These are phyloP conservation scores for Trichomonas tenax DNA, from an alignment of 208 protist species.

Conservation along the genomic window DNA sequence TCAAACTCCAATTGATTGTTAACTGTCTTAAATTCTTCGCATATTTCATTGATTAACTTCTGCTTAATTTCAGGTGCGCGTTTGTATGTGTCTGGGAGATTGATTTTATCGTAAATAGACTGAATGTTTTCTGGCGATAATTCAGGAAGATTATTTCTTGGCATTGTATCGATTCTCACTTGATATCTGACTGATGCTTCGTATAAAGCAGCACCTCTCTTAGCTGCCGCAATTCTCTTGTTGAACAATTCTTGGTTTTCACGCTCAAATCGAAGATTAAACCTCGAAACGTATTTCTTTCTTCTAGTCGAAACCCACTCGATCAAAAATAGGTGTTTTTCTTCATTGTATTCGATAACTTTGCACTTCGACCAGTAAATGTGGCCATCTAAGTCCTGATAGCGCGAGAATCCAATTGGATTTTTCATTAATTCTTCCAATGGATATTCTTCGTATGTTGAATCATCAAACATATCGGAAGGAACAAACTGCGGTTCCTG, in stretches of 20 bases:
- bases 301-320: background rate
- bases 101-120: background rate
- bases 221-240: background rate
- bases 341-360: background rate
- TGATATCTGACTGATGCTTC: background rate
- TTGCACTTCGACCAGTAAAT: background rate
- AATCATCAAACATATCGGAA: background rate
- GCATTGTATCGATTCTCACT: background rate
- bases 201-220: background rate
- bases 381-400: background rate
- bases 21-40: background rate
- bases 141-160: background rate
- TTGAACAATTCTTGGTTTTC: background rate
- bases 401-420: background rate
- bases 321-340: background rate
- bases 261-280: background rate
- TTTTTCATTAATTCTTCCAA: background rate
- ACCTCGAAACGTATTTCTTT: background rate
- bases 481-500: background rate
- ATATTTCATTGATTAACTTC: background rate
- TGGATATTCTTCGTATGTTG: background rate
- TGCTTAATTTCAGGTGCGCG: background rate
- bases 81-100: background rate
- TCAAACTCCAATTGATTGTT: background rate
- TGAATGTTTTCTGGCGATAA: background rate